Evolutionary conservation across 495 filamentous ascomycete species (phyloP), one percentile per base, ranked within the genome.

Genomic region (Podospora anserina): DNA sequence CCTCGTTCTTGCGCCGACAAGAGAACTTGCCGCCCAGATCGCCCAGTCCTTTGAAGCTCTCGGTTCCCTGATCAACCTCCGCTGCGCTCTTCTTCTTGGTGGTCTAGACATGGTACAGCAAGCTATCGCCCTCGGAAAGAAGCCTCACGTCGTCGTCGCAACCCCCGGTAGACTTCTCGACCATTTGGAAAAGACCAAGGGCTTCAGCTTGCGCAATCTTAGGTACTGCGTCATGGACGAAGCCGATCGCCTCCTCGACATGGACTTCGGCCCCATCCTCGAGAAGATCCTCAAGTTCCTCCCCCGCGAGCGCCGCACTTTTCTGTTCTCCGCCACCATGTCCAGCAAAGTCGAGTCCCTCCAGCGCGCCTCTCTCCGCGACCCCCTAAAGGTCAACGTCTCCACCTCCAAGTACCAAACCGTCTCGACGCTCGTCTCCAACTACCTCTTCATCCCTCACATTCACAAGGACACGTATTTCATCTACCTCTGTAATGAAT

Each of bases 71-170:
- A 97, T 99, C 70, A 87, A 85, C 16, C 92, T 97, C 5, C 83
- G 91, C 73, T 90, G 86, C 71, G 87, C 90, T 13, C 87, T 93
- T 7, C 85, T 99, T 39, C 89, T 97, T 18, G 95, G 95, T 65
- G 95, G 95, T 9, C 90, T 99, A 87, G 94, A 97, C 70, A 97
- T 96, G 91, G 89, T 97, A 0, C 83, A 92, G 1, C 95, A 99
- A 76, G 78, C 89, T 1, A 94, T 99, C 68, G 88, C 92, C 0
- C 85, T 99, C 1, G 91, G 90, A 7, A 97, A 96, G 84, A 94
- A 92, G 67, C 94, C 94, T 3, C 94, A 98, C 68, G 88, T 97
- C 15, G 77, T 97, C 44, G 89, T 92, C 19, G 95, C 94, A 0
- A 97, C 95, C 0, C 95, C 95, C 0, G 94, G 95, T 61, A 87